phyloP scores from a whole-genome alignment of 2,329 filamentous ascomycete genomes.

The Diaporthe citri region DNA sequence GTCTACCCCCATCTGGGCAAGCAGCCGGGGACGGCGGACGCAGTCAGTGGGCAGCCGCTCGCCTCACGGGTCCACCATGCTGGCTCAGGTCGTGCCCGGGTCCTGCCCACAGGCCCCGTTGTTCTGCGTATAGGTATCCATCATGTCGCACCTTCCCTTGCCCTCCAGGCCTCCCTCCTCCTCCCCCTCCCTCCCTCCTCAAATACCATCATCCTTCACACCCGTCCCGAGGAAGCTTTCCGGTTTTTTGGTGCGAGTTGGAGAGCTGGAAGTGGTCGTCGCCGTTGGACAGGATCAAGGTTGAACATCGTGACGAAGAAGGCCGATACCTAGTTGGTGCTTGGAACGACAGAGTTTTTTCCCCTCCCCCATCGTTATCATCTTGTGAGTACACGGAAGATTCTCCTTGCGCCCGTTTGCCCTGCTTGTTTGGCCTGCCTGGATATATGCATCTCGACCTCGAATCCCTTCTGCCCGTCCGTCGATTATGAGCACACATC shows the following conservation, averaged over 20 bases:
- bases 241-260: conserved; percentile 36
- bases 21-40: background rate
- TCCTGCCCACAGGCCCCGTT: conserved; percentile 15
- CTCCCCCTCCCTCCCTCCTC: conserved; percentile 6
- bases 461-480: background rate
- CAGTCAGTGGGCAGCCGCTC: conserved; percentile 14
- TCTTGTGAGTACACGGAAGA: conserved; percentile 13
- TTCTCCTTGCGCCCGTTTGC: background rate
- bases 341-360: conserved; percentile 33
- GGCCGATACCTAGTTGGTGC: background rate
- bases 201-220: conserved; percentile 14
- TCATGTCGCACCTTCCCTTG: conserved; percentile 33
- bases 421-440: background rate
- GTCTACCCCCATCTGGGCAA: conserved; percentile 16
- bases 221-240: conserved; percentile 14
- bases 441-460: background rate
- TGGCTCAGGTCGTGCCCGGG: background rate
- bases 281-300: conserved; percentile 32
- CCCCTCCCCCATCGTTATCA: background rate
- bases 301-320: conserved; percentile 35
- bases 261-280: conserved; percentile 39
- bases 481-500: background rate
- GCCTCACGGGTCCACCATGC: conserved; percentile 1
- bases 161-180: background rate
- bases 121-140: conserved; percentile 31